Base-by-base conservation (phyloP, 495 filamentous ascomycete species). In the Penicillium alfredii region DNA sequence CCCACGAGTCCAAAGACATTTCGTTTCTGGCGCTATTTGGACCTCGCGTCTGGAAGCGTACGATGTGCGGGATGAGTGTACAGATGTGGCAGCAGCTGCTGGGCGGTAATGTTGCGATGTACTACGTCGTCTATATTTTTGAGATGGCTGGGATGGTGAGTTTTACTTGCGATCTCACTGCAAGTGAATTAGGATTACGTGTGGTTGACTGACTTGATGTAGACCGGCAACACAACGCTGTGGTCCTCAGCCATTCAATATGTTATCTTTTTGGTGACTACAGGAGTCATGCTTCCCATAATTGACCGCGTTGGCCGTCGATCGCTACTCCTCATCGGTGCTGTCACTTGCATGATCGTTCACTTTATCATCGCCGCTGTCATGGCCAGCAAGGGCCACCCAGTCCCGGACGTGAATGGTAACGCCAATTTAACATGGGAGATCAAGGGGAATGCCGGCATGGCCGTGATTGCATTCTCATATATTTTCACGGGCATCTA, bases 401-500 rank as follows among this genome's bases (percentile, higher is more conserved):
- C 69, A 3, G 74, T 82, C 4, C 64, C 68, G n/a, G 66, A 70
- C 11, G 74, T 87, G 1, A 70, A 66, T 20, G 74, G 74, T 22
- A 86, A 88, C 54, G 57, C 58, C 20, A 88, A 86, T 52, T 71
- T 89, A 25, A 71, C 73, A 20, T 77, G 83, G 51, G 45, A 64
- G 25, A 78, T 86, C 24, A 61, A 62, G 1, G 82, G 82, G 11
- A 47, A 61, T 2, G 61, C 82, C 0, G 78, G 80, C 6, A 80
- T 82, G 53, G 78, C 75, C 11, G 76, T 88, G 17, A 84, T 89
- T 51, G 84, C 82, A 0, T 82, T 78, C 36, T 85, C 77, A 0
- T 92, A 88, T 47, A 74, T 89, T 6, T 85, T 90, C 41, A 78
- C 86, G 31, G 81, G 80, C 2, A 72, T 81, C 1, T 90, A 84